phyloP scores from a whole-genome alignment of 164 flowering plant genomes.

The Stephania cephalantha region DNA sequence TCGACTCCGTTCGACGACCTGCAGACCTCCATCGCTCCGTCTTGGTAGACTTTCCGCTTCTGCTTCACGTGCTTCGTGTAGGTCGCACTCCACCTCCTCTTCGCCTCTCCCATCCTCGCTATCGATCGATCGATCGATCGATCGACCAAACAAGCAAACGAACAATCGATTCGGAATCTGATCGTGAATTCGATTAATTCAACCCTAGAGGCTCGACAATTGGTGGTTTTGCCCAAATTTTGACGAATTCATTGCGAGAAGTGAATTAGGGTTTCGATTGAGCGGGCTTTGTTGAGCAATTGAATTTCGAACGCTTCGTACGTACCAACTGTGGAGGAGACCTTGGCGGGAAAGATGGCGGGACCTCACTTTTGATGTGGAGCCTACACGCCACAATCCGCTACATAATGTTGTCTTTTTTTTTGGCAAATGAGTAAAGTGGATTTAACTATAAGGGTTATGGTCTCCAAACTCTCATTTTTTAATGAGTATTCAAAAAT shows the following conservation, averaged over 20 bases:
- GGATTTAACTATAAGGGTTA: too few species aligned
- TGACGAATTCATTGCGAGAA: neutral
- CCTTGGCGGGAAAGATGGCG: too few species aligned
- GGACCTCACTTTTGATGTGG: too few species aligned
- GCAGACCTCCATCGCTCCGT: conserved; percentile 43
- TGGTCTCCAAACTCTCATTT: too few species aligned
- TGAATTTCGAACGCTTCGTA: too few species aligned
- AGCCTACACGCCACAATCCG: too few species aligned
- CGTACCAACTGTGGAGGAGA: too few species aligned
- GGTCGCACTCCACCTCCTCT: conserved; percentile 65
- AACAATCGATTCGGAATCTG: neutral
- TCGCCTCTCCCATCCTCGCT: conserved; percentile 18
- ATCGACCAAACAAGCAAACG: too few species aligned
- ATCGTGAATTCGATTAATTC: neutral
- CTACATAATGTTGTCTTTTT: too few species aligned
- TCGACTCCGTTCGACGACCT: conserved; percentile 1
- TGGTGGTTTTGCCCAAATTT: neutral
- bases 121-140: neutral
- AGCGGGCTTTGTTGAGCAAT: too few species aligned
- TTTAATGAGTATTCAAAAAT: too few species aligned
- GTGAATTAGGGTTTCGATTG: neutral
- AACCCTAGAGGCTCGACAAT: neutral
- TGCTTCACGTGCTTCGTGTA: conserved; percentile 87
- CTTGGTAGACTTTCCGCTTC: conserved; percentile 85
- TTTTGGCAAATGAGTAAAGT: too few species aligned